These are phyloP conservation scores for Cornus florida DNA, from an alignment of 148 eudicot species.

Conservation along the genomic window DNA sequence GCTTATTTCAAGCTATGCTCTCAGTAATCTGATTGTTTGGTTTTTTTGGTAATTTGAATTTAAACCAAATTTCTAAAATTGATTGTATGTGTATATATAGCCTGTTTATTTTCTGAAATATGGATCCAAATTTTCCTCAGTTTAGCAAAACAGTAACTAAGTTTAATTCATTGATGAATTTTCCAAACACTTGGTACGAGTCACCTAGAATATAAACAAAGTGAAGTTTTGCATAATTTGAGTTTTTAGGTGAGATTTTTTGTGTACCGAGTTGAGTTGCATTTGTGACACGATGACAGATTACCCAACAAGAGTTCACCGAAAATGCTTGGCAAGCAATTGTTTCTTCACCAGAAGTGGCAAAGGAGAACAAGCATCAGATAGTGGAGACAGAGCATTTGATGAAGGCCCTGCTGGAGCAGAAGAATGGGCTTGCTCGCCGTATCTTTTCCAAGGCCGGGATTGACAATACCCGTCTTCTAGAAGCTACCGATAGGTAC, in stretches of 20 bases:
- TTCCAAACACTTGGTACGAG: not conserved
- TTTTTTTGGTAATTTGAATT: not conserved
- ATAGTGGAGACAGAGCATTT: constrained; percentile 96
- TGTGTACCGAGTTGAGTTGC: not conserved
- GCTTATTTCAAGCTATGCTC: not conserved
- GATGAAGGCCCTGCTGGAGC: constrained; percentile 90
- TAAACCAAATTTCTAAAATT: not conserved
- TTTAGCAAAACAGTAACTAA: not conserved
- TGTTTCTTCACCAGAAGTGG: constrained; percentile 88
- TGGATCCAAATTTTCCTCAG: not conserved
- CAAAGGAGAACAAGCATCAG: constrained; percentile 92
- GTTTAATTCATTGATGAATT: not conserved
- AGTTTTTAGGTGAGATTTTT: not conserved
- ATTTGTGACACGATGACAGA: constrained; percentile 33
- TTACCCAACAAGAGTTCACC: constrained; percentile 85
- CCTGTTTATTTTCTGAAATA: not conserved
- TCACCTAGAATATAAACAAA: not conserved
- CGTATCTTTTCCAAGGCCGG: constrained; percentile 94
- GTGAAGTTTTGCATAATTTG: not conserved
- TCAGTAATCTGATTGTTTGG: not conserved
- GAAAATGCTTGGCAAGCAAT: constrained; percentile 99
- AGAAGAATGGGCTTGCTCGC: constrained; percentile 95
- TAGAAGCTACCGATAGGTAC: constrained; percentile 87
- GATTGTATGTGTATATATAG: too few species aligned
- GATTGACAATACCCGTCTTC: constrained; percentile 85